phyloP scores from a whole-genome alignment of 2,329 filamentous ascomycete species.

The Xylariaceae sp. region DNA sequence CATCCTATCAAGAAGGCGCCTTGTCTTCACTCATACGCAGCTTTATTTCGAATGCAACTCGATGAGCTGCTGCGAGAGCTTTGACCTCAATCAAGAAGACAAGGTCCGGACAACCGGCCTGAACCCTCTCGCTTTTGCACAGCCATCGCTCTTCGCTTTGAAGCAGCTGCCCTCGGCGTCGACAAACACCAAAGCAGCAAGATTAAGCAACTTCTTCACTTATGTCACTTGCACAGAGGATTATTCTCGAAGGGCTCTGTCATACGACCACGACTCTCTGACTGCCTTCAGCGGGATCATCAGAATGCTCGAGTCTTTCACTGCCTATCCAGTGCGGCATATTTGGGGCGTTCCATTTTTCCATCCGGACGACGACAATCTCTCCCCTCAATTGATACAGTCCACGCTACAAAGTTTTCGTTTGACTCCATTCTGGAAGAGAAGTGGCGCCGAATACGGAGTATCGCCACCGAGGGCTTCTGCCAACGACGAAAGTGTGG shows the following conservation, averaged over 20 bases:
- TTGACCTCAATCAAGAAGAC: conserved; percentile 1
- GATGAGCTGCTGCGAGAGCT: conserved; percentile 8
- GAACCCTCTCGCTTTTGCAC: neutral
- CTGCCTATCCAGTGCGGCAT: conserved; percentile 14
- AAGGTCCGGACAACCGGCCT: neutral
- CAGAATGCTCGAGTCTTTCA: conserved; percentile 5
- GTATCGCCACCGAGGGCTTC: neutral
- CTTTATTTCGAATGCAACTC: conserved; percentile 18
- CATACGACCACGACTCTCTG: conserved; percentile 16
- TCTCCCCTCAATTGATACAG: neutral
- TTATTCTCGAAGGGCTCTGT: conserved; percentile 14
- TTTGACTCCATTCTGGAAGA: neutral
- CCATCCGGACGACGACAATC: conserved; percentile 7
- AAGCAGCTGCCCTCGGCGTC: neutral
- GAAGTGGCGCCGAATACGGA: neutral
- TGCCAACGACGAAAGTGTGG: neutral
- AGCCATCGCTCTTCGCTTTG: conserved; percentile 6
- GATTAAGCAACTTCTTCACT: conserved; percentile 6
- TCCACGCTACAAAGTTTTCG: neutral
- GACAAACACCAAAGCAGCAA: neutral
- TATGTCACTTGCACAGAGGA: conserved; percentile 14
- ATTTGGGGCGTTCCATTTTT: conserved; percentile 18
- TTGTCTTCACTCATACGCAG: conserved; percentile 33
- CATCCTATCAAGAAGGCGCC: conserved; percentile 26
- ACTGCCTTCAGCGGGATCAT: conserved; percentile 18